Percentiles rank a stretch among this genome's conserved stretches.
Conservation (phyloP, 164 flowering plant genomes). For the Vitis rupestris region DNA sequence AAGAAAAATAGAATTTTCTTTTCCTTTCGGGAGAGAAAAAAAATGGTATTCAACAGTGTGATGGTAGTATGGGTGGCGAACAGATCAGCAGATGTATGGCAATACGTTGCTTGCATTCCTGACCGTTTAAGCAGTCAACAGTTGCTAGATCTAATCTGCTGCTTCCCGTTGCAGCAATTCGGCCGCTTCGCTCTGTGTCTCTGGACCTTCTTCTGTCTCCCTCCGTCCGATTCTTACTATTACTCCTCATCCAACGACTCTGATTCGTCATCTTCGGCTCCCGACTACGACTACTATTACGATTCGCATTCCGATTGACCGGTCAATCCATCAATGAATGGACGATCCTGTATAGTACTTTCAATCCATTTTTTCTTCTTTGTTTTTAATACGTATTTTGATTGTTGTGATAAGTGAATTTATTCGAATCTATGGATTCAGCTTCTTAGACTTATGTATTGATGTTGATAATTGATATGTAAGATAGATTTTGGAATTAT, state of each 20-base stretch:
- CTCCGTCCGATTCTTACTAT: constrained; percentile 26
- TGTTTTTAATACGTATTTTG: too few species aligned
- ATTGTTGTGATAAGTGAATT: too few species aligned
- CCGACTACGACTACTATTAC: constrained; percentile 3
- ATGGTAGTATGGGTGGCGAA: constrained; percentile 27
- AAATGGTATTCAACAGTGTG: constrained; percentile 34
- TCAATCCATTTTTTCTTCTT: too few species aligned
- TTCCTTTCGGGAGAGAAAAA: background rate
- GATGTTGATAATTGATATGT: too few species aligned
- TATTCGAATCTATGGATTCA: too few species aligned
- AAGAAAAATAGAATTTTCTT: background rate
- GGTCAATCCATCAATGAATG: background rate
- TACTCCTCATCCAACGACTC: constrained; percentile 1
- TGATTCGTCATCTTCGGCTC: background rate
- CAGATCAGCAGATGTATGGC: constrained; percentile 36
- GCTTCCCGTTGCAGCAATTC: constrained; percentile 36
- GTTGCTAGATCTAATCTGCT: constrained; percentile 32
- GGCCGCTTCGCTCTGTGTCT: constrained; percentile 36
- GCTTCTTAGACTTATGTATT: too few species aligned
- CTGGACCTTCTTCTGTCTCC: constrained; percentile 39
- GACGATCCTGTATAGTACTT: background rate
- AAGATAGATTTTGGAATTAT: too few species aligned
- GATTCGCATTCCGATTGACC: constrained; percentile 22
- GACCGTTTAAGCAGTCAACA: constrained; percentile 28
- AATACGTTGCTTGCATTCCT: constrained; percentile 16